Percentiles rank a stretch among this genome's conserved stretches.
phyloP scores from a whole-genome alignment of 176 grass and related monocot species.

The Eragrostis nindensis region DNA sequence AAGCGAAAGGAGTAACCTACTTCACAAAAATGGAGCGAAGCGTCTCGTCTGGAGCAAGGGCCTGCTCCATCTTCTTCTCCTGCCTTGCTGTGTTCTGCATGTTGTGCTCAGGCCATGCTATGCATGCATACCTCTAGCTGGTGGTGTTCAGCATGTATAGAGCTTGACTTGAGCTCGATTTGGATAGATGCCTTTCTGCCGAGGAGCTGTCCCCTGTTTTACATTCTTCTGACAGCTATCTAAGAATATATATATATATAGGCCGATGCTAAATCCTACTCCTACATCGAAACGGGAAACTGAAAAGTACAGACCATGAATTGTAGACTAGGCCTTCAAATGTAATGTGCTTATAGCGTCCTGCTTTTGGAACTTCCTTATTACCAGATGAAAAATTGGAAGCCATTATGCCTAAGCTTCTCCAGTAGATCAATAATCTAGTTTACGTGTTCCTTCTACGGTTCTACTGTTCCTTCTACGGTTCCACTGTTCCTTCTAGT shows the following conservation, averaged over 20 bases:
- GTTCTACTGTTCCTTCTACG: no score
- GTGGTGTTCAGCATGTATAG: background rate
- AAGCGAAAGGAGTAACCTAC: constrained; percentile 12
- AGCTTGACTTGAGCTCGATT: constrained; percentile 37
- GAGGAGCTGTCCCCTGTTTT: constrained; percentile 17
- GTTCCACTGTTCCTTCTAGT: no score
- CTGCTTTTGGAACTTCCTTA: background rate
- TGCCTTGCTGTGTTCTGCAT: background rate
- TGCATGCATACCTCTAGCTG: background rate
- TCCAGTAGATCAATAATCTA: background rate
- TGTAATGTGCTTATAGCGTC: background rate
- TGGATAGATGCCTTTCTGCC: constrained; percentile 33
- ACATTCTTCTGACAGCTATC: background rate
- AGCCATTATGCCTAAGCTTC: background rate
- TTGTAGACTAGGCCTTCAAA: background rate
- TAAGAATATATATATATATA: background rate
- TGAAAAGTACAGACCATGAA: constrained; percentile 3
- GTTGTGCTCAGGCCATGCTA: constrained; percentile 10
- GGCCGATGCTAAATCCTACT: background rate
- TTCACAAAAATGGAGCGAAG: constrained; percentile 21
- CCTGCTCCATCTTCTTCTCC: constrained; percentile 14
- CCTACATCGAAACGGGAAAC: constrained; percentile 14
- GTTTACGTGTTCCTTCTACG: no score
- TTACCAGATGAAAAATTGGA: background rate
- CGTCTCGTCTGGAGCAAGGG: constrained; percentile 5